phyloP scores from a whole-genome alignment of 345 rosid genomes.

The Euclidium syriacum region DNA sequence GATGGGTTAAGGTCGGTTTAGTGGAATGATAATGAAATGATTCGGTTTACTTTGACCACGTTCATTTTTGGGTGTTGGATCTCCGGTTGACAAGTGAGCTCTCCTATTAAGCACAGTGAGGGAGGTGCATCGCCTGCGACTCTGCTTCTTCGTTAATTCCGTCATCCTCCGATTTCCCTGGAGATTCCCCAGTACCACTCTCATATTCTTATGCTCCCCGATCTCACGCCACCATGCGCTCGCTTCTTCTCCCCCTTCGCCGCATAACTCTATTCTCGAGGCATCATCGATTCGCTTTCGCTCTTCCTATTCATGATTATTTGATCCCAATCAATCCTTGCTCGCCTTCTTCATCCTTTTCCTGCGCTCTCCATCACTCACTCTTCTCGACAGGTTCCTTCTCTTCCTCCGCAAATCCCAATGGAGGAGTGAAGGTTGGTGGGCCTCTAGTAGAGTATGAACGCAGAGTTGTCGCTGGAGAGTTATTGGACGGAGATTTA shows the following conservation, averaged over 20 bases:
- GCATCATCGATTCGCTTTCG: conserved; percentile 9
- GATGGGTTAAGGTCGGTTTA: neutral
- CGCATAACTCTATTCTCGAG: conserved; percentile 11
- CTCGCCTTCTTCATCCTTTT: neutral
- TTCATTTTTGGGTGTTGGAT: neutral
- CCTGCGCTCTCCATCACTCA: neutral
- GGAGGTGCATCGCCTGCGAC: neutral
- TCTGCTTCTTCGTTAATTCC: neutral
- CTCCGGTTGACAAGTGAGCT: too few species aligned
- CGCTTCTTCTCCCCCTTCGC: conserved; percentile 13
- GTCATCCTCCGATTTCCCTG: neutral
- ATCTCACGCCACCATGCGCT: conserved; percentile 9
- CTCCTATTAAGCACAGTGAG: too few species aligned
- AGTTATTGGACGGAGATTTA: conserved; percentile 72
- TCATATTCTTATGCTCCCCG: neutral
- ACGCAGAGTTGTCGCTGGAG: conserved; percentile 65
- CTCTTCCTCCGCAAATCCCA: conserved; percentile 1
- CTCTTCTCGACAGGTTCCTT: neutral
- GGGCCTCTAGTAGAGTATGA: conserved; percentile 90
- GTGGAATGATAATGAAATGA: neutral
- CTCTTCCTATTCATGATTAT: neutral
- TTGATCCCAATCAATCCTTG: conserved; percentile 9
- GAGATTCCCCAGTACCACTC: too few species aligned
- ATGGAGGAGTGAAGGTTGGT: conserved; percentile 38
- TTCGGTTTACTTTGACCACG: neutral